Percentiles rank a stretch among this genome's conserved stretches.
Evolutionary conservation across 768 basidiomycete genomes (phyloP).

Genomic region (Pleurotus ostreatus): DNA sequence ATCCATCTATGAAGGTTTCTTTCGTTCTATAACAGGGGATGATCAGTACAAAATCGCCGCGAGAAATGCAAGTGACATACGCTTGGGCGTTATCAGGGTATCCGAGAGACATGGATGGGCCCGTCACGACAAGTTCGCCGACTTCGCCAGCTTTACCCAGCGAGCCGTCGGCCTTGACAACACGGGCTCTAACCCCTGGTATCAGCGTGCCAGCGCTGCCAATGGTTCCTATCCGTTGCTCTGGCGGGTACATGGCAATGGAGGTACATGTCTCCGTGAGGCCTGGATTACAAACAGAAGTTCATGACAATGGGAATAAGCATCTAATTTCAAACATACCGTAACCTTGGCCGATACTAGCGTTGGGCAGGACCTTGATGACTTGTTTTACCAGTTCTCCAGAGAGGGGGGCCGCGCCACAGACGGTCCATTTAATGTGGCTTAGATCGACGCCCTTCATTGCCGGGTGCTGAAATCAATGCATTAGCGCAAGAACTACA

Average conservation of each 20-base stretch:
- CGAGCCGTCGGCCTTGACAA: slow-evolving; percentile 40
- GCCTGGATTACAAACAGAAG: slow-evolving; percentile 28
- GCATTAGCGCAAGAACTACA: neutral
- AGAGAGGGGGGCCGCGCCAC: slow-evolving; percentile 62
- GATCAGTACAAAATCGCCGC: slow-evolving; percentile 15
- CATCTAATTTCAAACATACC: slow-evolving; percentile 27
- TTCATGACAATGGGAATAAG: neutral
- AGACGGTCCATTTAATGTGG: slow-evolving; percentile 48
- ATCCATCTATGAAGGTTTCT: slow-evolving; percentile 60
- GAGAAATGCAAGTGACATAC: slow-evolving; percentile 28
- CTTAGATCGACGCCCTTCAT: slow-evolving; percentile 45
- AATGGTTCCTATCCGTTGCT: slow-evolving; percentile 39
- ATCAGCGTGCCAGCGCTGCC: slow-evolving; percentile 58
- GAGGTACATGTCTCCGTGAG: slow-evolving; percentile 63
- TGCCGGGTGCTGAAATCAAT: slow-evolving; percentile 41
- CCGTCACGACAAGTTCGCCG: slow-evolving; percentile 40
- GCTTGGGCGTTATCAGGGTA: slow-evolving; percentile 58
- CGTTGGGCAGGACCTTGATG: slow-evolving; percentile 48
- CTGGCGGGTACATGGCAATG: slow-evolving; percentile 40
- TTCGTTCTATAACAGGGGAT: slow-evolving; percentile 38
- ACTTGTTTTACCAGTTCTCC: slow-evolving; percentile 47
- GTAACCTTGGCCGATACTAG: slow-evolving; percentile 63
- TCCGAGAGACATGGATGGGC: slow-evolving; percentile 56
- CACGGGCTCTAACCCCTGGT: slow-evolving; percentile 42
- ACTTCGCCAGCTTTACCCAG: slow-evolving; percentile 34